phyloP scores from a whole-genome alignment of 2,329 filamentous ascomycete species.

The Cordyceps cateniannulata region DNA sequence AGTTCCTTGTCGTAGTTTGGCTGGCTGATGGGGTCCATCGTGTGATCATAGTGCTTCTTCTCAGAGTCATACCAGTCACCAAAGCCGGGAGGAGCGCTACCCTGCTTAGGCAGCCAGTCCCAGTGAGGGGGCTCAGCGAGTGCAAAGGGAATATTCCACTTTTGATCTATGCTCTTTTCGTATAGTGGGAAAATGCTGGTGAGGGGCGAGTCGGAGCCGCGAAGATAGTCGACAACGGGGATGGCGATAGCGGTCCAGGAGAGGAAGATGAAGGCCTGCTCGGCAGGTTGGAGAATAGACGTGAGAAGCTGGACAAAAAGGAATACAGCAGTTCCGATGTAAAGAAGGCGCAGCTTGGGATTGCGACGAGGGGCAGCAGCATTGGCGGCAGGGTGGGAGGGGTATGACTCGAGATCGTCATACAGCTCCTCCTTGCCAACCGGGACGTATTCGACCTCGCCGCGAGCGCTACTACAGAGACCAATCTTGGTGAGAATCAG shows the following conservation, averaged over 20 bases:
- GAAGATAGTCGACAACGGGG: slow-evolving; percentile 28
- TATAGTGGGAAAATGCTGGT: slow-evolving; percentile 19
- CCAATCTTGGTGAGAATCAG: slow-evolving; percentile 7
- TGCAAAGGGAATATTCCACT: slow-evolving; percentile 21
- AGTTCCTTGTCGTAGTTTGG: slow-evolving; percentile 31
- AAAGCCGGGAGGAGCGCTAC: slow-evolving; percentile 13
- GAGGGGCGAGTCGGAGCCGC: slow-evolving; percentile 22
- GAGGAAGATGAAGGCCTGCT: slow-evolving; percentile 27
- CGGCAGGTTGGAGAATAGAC: slow-evolving; percentile 20
- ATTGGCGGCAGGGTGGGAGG: background rate
- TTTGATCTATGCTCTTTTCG: slow-evolving; percentile 16
- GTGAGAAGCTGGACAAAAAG: slow-evolving; percentile 19
- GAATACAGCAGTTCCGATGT: slow-evolving; percentile 13
- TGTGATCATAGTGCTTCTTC: slow-evolving; percentile 27
- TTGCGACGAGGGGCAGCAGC: background rate
- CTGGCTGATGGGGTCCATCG: slow-evolving; percentile 33
- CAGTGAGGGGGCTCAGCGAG: slow-evolving; percentile 15
- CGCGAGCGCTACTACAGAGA: background rate
- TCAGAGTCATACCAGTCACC: slow-evolving; percentile 24
- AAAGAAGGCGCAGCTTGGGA: slow-evolving; percentile 5
- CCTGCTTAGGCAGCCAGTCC: slow-evolving; percentile 21
- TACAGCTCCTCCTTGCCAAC: slow-evolving; percentile 21
- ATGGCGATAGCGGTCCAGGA: slow-evolving; percentile 28
- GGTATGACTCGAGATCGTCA: slow-evolving; percentile 9
- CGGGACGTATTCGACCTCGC: slow-evolving; percentile 15